These are phyloP conservation scores for Globisporangium alternatum DNA, from an alignment of 352 stramenopile species.

Conservation along the genomic window DNA sequence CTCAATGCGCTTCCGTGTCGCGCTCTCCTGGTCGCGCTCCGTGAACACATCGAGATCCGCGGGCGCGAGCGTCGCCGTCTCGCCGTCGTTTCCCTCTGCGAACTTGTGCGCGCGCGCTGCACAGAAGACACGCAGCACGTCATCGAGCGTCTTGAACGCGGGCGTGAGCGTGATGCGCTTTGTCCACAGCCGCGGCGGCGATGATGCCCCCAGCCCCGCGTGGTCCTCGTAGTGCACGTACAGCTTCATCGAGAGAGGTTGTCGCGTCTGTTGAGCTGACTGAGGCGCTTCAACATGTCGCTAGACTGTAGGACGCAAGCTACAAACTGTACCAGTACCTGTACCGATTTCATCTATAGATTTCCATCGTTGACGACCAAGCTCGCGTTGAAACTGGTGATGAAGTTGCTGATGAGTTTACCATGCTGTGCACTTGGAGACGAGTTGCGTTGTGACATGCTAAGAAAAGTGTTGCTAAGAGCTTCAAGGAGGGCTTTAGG, in stretches of 20 bases:
- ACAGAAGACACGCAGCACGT: conserved; percentile 38
- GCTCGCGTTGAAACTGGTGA: too few relatives aligned
- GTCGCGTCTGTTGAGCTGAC: neutral
- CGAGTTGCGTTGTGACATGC: too few relatives aligned
- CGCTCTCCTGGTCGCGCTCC: conserved; percentile 32
- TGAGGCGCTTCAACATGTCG: neutral
- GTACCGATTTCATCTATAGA: too few relatives aligned
- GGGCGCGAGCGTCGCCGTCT: conserved; percentile 17
- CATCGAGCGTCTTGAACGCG: conserved; percentile 30
- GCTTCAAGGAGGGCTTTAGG: too few relatives aligned
- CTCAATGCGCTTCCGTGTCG: neutral
- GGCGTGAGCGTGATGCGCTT: conserved; percentile 45
- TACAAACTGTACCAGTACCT: too few relatives aligned
- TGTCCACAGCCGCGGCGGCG: conserved; percentile 27
- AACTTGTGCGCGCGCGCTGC: conserved; percentile 45
- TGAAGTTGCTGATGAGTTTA: too few relatives aligned
- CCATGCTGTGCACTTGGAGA: too few relatives aligned
- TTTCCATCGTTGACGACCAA: too few relatives aligned
- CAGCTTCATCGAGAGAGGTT: conserved; percentile 19
- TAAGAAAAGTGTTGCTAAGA: too few relatives aligned
- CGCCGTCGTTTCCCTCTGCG: neutral
- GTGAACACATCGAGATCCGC: conserved; percentile 39
- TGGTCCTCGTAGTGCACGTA: conserved; percentile 67
- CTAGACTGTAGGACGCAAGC: too few relatives aligned
- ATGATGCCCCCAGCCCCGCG: conserved; percentile 5